Conservation (phyloP, 2,329 filamentous ascomycete genomes). For the Ascochyta koolunga region DNA sequence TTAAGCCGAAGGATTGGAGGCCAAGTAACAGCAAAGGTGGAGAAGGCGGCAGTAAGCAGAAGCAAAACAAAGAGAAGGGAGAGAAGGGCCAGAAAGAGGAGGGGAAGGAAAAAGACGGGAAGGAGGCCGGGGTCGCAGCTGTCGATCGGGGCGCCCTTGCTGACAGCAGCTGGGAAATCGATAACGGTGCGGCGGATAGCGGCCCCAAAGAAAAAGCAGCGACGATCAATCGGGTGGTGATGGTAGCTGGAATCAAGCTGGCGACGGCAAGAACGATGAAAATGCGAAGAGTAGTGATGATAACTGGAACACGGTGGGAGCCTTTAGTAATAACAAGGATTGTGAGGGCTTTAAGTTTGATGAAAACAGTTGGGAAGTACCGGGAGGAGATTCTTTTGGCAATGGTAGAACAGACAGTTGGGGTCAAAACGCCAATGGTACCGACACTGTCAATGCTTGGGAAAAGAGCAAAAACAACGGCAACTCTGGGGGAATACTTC, state of each 20-base stretch:
- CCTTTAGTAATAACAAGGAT: not conserved
- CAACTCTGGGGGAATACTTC: not conserved
- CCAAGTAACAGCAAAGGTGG: slow-evolving; percentile 15
- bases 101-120: slow-evolving; percentile 13
- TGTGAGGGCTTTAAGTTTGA: not conserved
- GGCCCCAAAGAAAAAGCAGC: not conserved
- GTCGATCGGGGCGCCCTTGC: not conserved
- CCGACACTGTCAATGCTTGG: not conserved
- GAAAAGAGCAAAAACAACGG: not conserved
- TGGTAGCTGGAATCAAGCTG: not conserved
- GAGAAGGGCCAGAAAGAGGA: slow-evolving; percentile 23
- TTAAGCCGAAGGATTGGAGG: slow-evolving; percentile 40
- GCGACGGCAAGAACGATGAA: not conserved
- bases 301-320: too few species aligned
- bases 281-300: not conserved
- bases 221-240: not conserved
- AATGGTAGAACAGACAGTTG: not conserved
- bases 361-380: not conserved
- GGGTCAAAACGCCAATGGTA: not conserved
- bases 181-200: not conserved
- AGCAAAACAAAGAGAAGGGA: slow-evolving; percentile 20
- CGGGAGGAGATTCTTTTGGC: not conserved
- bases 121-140: slow-evolving; percentile 5
- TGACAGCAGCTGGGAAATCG: not conserved
- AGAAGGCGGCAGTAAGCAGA: slow-evolving; percentile 25